Percentiles rank a stretch among this genome's conserved stretches.
Conservation (phyloP, 2,329 filamentous ascomycete genomes). For the Colletotrichum brevisporum region DNA sequence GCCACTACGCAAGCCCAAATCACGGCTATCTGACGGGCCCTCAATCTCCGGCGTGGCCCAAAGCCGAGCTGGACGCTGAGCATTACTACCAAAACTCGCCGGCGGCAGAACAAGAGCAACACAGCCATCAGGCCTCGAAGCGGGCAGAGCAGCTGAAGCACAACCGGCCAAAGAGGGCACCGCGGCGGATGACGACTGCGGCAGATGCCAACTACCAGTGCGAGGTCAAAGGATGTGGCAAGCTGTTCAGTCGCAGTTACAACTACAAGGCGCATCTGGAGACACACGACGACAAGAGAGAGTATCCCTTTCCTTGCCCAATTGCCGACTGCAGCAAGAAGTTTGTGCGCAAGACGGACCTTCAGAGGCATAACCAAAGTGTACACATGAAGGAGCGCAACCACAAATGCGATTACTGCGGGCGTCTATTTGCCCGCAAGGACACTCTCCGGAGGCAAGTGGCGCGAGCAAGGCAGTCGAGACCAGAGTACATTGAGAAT, state of each 20-base stretch:
- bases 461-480: background rate
- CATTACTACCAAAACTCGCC: slow-evolving; percentile 31
- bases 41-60: slow-evolving; percentile 53
- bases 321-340: slow-evolving; percentile 77
- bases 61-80: slow-evolving; percentile 52
- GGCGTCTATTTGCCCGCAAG: slow-evolving; percentile 80
- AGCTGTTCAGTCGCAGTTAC: slow-evolving; percentile 85
- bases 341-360: slow-evolving; percentile 87
- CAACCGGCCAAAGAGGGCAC: slow-evolving; percentile 52
- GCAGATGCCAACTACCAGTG: slow-evolving; percentile 82
- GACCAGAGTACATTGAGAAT: slow-evolving; percentile 19
- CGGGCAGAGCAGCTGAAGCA: slow-evolving; percentile 33
- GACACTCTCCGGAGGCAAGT: slow-evolving; percentile 84
- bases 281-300: slow-evolving; percentile 81
- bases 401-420: slow-evolving; percentile 79
- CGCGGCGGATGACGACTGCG: slow-evolving; percentile 71
- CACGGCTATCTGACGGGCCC: slow-evolving; percentile 33
- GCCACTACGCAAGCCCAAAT: slow-evolving; percentile 21
- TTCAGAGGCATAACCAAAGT: slow-evolving; percentile 73
- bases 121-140: slow-evolving; percentile 47
- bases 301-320: slow-evolving; percentile 79
- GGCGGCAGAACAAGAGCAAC: slow-evolving; percentile 30
- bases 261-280: slow-evolving; percentile 91
- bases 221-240: slow-evolving; percentile 77
- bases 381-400: slow-evolving; percentile 83